Conservation (phyloP, 1,284 basidiomycete genomes). For the Gomphus bonarii region DNA sequence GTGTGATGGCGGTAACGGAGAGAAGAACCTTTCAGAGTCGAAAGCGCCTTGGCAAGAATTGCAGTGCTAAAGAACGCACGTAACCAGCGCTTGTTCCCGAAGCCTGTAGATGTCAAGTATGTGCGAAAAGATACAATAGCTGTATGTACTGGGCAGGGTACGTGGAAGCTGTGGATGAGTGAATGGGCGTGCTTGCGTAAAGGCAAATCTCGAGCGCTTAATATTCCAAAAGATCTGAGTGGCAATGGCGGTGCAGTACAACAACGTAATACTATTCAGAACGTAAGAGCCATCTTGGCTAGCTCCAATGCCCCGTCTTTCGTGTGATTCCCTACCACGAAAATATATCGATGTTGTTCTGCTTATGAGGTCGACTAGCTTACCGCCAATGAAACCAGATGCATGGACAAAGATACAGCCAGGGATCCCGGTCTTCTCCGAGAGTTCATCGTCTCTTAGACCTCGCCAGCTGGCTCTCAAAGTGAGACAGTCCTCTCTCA, state of each 20-base stretch:
- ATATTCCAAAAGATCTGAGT: neutral
- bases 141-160: neutral
- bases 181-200: neutral
- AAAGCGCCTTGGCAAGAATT: neutral
- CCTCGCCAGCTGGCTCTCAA: conserved; percentile 66
- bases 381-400: conserved; percentile 91
- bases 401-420: conserved; percentile 92
- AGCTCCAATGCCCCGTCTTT: conserved; percentile 80
- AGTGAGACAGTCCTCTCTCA: neutral
- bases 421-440: conserved; percentile 64
- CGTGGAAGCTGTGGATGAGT: neutral
- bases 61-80: conserved; percentile 1
- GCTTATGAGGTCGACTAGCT: conserved; percentile 20
- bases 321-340: conserved; percentile 70
- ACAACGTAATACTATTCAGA: neutral
- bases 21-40: neutral
- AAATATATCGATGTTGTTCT: conserved; percentile 5
- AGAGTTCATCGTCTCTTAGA: conserved; percentile 75
- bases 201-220: neutral
- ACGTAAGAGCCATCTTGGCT: conserved; percentile 57
- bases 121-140: neutral
- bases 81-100: neutral
- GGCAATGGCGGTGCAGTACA: too few relatives aligned
- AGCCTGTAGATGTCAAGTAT: neutral
- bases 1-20: neutral